These are phyloP conservation scores for Ligustrum vulgare DNA, from an alignment of 257 asterid genomes.

Conservation along the genomic window DNA sequence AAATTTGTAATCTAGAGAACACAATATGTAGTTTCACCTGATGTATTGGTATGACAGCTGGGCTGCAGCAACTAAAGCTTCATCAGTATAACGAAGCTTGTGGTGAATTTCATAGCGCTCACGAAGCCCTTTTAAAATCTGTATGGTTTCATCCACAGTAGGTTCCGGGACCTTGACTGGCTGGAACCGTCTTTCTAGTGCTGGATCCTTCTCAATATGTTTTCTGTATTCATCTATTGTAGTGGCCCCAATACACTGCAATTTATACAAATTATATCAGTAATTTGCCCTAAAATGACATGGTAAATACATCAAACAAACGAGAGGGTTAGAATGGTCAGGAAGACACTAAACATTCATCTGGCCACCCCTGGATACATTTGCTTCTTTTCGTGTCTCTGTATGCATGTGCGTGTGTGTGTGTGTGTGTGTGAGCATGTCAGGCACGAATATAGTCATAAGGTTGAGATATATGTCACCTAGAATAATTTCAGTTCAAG, in stretches of 20 bases:
- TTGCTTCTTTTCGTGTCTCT: background rate
- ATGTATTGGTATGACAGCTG: slow-evolving; percentile 89
- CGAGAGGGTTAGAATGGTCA: background rate
- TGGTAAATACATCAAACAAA: background rate
- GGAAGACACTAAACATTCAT: background rate
- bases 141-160: slow-evolving; percentile 90
- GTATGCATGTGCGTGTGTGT: background rate
- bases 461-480: background rate
- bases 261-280: slow-evolving; percentile 3
- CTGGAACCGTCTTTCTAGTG: slow-evolving; percentile 90
- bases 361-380: background rate
- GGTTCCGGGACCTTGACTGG: slow-evolving; percentile 99
- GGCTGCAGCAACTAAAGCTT: slow-evolving; percentile 80
- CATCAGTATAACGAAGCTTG: slow-evolving; percentile 95
- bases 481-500: background rate
- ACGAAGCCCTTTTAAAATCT: slow-evolving; percentile 81
- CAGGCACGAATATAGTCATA: background rate
- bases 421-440: background rate
- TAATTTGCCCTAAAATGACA: background rate
- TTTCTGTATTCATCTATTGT: slow-evolving; percentile 88
- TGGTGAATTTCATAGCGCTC: slow-evolving; percentile 96
- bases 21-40: slow-evolving; percentile 42
- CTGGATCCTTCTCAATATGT: slow-evolving; percentile 96
- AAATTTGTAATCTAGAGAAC: background rate
- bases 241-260: slow-evolving; percentile 96